Conservation (phyloP, 768 basidiomycete species). For the Leccinellum luteum region DNA sequence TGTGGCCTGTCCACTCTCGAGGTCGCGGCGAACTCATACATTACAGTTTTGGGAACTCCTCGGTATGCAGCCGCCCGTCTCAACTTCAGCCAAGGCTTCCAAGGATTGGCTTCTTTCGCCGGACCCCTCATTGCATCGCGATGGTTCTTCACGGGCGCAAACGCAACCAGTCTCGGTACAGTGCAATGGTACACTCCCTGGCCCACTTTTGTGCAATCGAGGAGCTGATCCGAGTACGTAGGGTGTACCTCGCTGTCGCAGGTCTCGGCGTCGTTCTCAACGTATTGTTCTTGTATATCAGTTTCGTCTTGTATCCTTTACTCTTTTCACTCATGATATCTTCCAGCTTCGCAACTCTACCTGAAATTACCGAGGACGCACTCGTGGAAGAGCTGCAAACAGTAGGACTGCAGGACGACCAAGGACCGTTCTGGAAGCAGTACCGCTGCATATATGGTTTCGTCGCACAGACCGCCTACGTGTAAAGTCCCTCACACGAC, state of each 20-base stretch:
- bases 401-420: constrained; percentile 38
- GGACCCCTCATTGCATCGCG: constrained; percentile 74
- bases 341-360: constrained; percentile 61
- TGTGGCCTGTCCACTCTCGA: constrained; percentile 67
- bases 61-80: constrained; percentile 72
- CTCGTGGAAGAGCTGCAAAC: constrained; percentile 47
- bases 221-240: constrained; percentile 19
- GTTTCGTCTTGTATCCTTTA: background rate
- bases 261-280: constrained; percentile 62
- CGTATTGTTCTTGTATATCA: constrained; percentile 57
- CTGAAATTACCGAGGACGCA: constrained; percentile 71
- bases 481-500: constrained; percentile 36
- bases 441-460: constrained; percentile 70
- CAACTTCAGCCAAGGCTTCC: constrained; percentile 79
- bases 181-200: constrained; percentile 53
- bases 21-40: constrained; percentile 81
- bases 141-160: constrained; percentile 70
- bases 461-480: constrained; percentile 67
- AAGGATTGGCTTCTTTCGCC: constrained; percentile 70
- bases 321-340: background rate
- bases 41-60: constrained; percentile 63
- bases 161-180: constrained; percentile 58
- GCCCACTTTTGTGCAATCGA: background rate
- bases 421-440: constrained; percentile 65
- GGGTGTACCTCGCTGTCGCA: constrained; percentile 65